Evolutionary conservation across 768 basidiomycete species (phyloP), one percentile per base, ranked within the genome.

Genomic region (Lyophyllum shimeji): DNA sequence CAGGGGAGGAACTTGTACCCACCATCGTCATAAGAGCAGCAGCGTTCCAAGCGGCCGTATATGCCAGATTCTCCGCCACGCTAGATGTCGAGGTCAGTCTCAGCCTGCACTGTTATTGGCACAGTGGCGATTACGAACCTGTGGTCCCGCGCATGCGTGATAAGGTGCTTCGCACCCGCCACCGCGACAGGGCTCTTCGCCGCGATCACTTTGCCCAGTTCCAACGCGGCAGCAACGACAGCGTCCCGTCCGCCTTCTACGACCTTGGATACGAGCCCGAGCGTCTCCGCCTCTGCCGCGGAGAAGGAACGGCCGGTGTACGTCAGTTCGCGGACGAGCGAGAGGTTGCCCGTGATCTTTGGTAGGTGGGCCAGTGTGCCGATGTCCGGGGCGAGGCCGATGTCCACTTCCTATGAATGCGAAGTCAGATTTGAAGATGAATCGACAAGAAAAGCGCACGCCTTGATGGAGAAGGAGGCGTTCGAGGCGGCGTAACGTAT

Each of bases 371-470:
- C 90, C 6, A 96, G 82, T 0, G 91, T 85, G 0, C 95, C 95
- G 39, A 95, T 85, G 65, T 95, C 94, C 0, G 94, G 87, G 2
- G 94, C 93, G 0, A 96, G 76, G 0, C 90, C 93, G 23, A 94
- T 80, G 64, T 94, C 90, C 2, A 93, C 86, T 77, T 95, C 91
- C 90, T 93, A 64, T 12, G 9, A 25, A 46, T 1, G 21, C 76
- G 55, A 45, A 82, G 82, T 77, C 73, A 43, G 81, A 71, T 67
- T 86, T 81, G 43, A 73, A 67, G 3, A 86, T 63, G 20, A 18
- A 23, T 21, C 1, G 54, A 39, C 7, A 18, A 27, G n/a, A 13
- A 12, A 37, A 24, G 46, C 1, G 57, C 77, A 47, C 43, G 86
- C 92, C 74, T 92, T 89, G 73, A 96, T 88, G 6, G 82, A 76